Percentiles rank a stretch among this genome's conserved stretches.
Conservation (phyloP, 306 rosid genomes). For the Quercus bicolor region DNA sequence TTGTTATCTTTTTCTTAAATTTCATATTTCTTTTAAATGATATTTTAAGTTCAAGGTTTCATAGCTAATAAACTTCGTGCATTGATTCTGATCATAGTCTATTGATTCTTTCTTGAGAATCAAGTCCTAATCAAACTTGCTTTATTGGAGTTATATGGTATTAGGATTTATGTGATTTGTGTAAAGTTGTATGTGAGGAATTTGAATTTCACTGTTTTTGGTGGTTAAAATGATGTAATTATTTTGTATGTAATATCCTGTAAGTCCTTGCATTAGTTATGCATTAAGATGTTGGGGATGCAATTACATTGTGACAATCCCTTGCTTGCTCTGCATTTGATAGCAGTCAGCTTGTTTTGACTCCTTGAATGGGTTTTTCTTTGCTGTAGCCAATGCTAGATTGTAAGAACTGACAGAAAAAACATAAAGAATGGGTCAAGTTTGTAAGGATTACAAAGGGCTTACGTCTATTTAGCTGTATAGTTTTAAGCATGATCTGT, state of each 20-base stretch:
- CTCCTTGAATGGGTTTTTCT: slow-evolving; percentile 87
- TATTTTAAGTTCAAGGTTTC: too few relatives aligned
- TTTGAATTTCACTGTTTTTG: neutral
- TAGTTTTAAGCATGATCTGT: too few relatives aligned
- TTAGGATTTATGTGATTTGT: too few relatives aligned
- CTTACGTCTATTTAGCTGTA: too few relatives aligned
- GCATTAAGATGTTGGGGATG: slow-evolving; percentile 91
- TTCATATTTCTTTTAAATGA: too few relatives aligned
- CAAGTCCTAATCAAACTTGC: too few relatives aligned
- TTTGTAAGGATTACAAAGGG: too few relatives aligned
- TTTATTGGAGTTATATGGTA: too few relatives aligned
- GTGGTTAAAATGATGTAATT: slow-evolving; percentile 14
- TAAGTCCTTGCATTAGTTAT: slow-evolving; percentile 76
- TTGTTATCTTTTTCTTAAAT: too few relatives aligned
- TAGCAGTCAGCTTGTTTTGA: slow-evolving; percentile 90
- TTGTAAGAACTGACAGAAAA: slow-evolving; percentile 68
- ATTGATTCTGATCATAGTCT: too few relatives aligned
- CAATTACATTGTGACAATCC: slow-evolving; percentile 74
- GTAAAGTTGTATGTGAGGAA: too few relatives aligned
- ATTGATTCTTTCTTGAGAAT: neutral
- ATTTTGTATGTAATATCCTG: neutral
- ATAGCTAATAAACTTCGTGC: too few relatives aligned
- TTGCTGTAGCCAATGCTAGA: slow-evolving; percentile 64
- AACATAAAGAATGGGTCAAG: neutral
- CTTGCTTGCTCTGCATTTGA: slow-evolving; percentile 87